phyloP scores from a whole-genome alignment of 352 stramenopile genomes.

The Pythium oligandrum region DNA sequence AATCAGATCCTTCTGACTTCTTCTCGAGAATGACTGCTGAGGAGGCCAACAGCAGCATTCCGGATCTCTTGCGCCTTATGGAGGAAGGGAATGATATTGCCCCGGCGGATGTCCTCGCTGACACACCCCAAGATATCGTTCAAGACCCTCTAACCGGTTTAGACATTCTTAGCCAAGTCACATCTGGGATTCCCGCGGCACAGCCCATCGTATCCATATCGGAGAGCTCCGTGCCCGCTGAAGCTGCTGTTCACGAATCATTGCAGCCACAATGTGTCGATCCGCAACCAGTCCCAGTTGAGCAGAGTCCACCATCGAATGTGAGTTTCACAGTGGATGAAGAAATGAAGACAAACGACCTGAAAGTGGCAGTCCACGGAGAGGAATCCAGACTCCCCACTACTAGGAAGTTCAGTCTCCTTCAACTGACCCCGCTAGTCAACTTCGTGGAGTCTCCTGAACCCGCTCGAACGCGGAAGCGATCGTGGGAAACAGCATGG shows the following conservation, averaged over 20 bases:
- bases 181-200: neutral
- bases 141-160: neutral
- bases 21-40: too few relatives aligned
- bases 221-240: neutral
- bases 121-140: too few relatives aligned
- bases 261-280: neutral
- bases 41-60: too few relatives aligned
- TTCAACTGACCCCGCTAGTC: neutral
- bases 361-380: neutral
- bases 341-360: neutral
- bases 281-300: too few relatives aligned
- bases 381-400: neutral
- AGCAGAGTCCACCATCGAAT: neutral
- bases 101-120: too few relatives aligned
- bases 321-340: neutral
- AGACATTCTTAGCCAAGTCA: neutral
- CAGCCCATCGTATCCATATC: neutral
- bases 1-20: too few relatives aligned
- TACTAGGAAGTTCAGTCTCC: neutral
- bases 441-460: neutral
- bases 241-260: neutral
- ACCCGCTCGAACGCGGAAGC: neutral
- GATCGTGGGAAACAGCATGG: slow-evolving; percentile 24
- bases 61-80: too few relatives aligned
- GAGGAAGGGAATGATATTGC: too few relatives aligned